Conservation (phyloP, 306 rosid species). For the Notholithocarpus densiflorus region DNA sequence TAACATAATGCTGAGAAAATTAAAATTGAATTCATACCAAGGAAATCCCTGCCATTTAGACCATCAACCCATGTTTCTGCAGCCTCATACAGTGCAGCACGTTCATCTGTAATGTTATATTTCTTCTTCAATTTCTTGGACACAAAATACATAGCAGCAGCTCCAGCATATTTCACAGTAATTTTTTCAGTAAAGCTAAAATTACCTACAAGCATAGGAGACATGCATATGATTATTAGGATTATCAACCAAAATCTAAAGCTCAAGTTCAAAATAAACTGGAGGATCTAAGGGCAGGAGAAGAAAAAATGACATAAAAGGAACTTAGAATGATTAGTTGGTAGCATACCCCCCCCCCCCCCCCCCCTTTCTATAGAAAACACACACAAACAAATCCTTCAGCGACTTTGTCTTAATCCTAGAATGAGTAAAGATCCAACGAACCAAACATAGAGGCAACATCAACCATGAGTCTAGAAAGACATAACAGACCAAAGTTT, state of each 20-base stretch:
- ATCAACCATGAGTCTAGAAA: neutral
- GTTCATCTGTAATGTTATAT: conserved; percentile 93
- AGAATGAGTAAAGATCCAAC: neutral
- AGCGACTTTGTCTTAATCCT: neutral
- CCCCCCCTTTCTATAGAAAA: neutral
- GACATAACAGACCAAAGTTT: neutral
- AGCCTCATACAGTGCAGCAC: conserved; percentile 87
- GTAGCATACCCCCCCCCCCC: neutral
- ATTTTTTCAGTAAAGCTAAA: conserved; percentile 69
- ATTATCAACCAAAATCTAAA: conserved; percentile 1
- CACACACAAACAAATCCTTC: neutral
- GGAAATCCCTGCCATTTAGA: conserved; percentile 79
- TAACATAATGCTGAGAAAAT: neutral
- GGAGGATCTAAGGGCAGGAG: neutral
- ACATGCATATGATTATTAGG: neutral
- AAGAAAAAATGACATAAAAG: neutral
- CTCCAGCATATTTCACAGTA: conserved; percentile 90
- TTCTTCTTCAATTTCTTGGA: conserved; percentile 93
- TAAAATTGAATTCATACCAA: conserved; percentile 51
- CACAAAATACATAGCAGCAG: conserved; percentile 96
- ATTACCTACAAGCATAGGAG: conserved; percentile 55
- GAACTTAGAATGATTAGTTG: neutral
- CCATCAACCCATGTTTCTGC: conserved; percentile 97
- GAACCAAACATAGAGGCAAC: neutral
- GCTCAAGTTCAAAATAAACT: conserved; percentile 13